These are phyloP conservation scores for Excoecaria agallocha DNA, from an alignment of 345 rosid species.

Conservation along the genomic window DNA sequence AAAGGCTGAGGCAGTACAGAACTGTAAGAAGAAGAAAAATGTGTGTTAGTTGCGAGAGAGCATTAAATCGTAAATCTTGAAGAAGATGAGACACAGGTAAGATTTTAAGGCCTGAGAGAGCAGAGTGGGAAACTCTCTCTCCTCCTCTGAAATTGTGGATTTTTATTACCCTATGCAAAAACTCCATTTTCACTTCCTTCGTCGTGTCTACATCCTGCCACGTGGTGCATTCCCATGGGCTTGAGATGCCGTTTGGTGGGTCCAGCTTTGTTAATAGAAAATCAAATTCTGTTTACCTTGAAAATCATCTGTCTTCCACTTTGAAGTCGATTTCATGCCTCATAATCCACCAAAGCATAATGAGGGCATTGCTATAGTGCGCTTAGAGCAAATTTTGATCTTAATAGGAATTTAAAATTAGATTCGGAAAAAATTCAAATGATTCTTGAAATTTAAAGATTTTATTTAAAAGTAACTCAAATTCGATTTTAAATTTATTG, in stretches of 20 bases:
- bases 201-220: constrained; percentile 11
- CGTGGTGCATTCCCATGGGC: constrained; percentile 10
- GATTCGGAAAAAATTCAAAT: too few species aligned
- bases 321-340: too few species aligned
- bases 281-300: not conserved
- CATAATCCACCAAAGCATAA: too few species aligned
- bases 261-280: not conserved
- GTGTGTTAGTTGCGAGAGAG: constrained; percentile 1
- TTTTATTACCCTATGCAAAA: not conserved
- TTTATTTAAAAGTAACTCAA: too few species aligned
- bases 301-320: not conserved
- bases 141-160: constrained; percentile 11
- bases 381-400: too few species aligned
- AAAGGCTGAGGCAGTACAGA: constrained; percentile 9
- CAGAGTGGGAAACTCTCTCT: not conserved
- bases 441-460: too few species aligned
- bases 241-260: constrained; percentile 4
- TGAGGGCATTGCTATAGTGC: too few species aligned
- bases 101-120: constrained; percentile 8
- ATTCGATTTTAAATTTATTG: too few species aligned
- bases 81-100: constrained; percentile 21
- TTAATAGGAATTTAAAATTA: too few species aligned
- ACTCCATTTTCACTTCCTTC: not conserved
- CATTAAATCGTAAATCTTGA: constrained; percentile 31
- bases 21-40: constrained; percentile 1